These are phyloP conservation scores for Phytophthora pluvialis DNA, from an alignment of 352 stramenopile genomes.

Conservation along the genomic window DNA sequence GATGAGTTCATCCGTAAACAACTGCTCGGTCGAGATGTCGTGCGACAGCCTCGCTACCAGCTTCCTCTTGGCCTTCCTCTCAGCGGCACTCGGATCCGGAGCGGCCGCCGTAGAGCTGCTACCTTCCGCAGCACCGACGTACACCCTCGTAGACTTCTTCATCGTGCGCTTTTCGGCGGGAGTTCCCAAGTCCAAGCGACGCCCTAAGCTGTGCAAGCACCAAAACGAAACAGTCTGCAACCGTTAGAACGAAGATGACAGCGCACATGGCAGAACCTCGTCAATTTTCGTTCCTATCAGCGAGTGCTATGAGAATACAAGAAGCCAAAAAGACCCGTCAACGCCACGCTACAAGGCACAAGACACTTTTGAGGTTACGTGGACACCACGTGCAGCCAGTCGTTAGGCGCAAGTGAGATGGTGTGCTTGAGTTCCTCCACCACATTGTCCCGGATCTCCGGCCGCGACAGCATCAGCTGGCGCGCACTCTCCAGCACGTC, in stretches of 20 bases:
- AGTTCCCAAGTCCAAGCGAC: slow-evolving; percentile 1
- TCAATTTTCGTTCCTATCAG: slow-evolving; percentile 23
- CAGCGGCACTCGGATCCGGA: slow-evolving; percentile 9
- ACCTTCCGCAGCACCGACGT: slow-evolving; percentile 19
- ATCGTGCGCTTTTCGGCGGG: neutral
- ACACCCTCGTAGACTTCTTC: slow-evolving; percentile 35
- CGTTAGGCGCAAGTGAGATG: slow-evolving; percentile 86
- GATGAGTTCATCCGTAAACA: slow-evolving; percentile 67
- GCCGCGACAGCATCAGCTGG: slow-evolving; percentile 79
- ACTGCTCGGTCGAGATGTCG: slow-evolving; percentile 75
- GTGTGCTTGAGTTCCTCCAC: slow-evolving; percentile 79
- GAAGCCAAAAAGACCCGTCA: slow-evolving; percentile 4
- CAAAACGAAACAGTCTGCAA: slow-evolving; percentile 22
- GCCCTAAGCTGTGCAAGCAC: neutral
- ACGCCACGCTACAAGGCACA: slow-evolving; percentile 10
- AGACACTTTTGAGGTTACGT: slow-evolving; percentile 28
- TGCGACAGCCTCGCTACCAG: slow-evolving; percentile 46
- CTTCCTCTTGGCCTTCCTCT: slow-evolving; percentile 28
- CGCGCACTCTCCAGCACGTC: slow-evolving; percentile 88
- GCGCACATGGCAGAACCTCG: slow-evolving; percentile 8
- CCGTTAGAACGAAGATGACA: slow-evolving; percentile 5
- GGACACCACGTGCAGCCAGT: slow-evolving; percentile 85
- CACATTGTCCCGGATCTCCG: slow-evolving; percentile 76
- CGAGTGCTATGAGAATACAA: slow-evolving; percentile 7
- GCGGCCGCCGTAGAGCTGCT: neutral